Conservation (phyloP, 208 protist genomes). For the Leishmania amazonensis region DNA sequence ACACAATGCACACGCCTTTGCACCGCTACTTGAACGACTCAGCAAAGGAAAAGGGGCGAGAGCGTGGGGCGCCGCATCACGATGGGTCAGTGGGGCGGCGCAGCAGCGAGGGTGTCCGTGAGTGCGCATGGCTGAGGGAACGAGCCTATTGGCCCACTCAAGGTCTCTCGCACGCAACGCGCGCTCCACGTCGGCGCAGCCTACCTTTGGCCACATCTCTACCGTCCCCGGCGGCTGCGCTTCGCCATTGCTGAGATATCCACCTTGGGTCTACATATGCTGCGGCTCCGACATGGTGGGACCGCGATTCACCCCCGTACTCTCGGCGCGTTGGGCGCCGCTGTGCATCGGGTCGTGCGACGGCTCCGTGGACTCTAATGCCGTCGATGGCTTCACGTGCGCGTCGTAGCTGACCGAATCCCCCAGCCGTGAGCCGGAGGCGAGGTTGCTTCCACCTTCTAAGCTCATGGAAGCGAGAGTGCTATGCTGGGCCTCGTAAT, state of each 20-base stretch:
- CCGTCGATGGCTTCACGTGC: not conserved
- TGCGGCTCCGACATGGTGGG: slow-evolving; percentile 37
- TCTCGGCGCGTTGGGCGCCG: not conserved
- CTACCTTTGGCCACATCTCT: not conserved
- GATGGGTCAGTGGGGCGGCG: not conserved
- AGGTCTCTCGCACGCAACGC: not conserved
- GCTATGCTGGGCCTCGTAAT: slow-evolving; percentile 4
- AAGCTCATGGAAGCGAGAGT: slow-evolving; percentile 21
- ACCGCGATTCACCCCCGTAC: slow-evolving; percentile 33
- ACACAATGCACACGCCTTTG: not conserved
- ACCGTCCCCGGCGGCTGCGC: not conserved
- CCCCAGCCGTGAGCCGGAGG: slow-evolving; percentile 13
- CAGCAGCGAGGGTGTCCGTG: not conserved
- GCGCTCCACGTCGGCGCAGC: not conserved
- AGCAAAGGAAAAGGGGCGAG: not conserved
- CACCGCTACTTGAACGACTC: not conserved
- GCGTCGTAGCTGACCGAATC: slow-evolving; percentile 23
- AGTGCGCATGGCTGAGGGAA: no score
- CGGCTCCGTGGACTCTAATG: slow-evolving; percentile 9
- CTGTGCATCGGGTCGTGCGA: slow-evolving; percentile 25
- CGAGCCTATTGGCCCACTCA: not conserved
- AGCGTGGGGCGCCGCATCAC: not conserved
- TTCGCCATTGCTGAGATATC: not conserved
- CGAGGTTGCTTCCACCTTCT: not conserved
- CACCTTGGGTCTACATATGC: slow-evolving; percentile 17